Base-by-base conservation (phyloP, 2,329 filamentous ascomycete genomes). In the Clathrospora elynae region DNA sequence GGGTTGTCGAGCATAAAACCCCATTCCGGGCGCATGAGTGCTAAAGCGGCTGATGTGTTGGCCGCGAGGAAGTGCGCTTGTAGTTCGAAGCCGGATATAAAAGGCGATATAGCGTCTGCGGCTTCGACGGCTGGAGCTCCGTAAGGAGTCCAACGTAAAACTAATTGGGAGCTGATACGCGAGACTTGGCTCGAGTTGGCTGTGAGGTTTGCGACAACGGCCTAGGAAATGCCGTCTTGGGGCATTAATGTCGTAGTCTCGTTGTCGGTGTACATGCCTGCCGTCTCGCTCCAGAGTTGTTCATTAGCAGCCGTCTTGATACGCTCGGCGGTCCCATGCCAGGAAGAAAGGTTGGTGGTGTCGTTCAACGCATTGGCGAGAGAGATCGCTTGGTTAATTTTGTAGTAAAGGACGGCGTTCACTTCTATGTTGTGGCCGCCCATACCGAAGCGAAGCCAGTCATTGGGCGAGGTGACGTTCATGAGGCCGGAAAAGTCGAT, bases 1-100 rank as follows among this genome's bases (percentile, higher is more conserved):
- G 75, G 71, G 40, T 79, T 74, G 11, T 79, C 69, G 4, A 82
- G 72, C 78, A 82, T 81, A 52, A 78, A 82, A 0, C 74, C 77
- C 77, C 78, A 81, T 57, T 76, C 71, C 2, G 74, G 48, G 5
- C 73, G 59, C 48, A 78, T 75, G 4, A 78, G 59, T 2, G 65
- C 73, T 1, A 78, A 60, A 0, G 71, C 74, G 1, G 64, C 62
- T 18, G 66, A 60, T 0, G 71, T 56, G 22, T 75, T 69, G 5
- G 59, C 61, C 0, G 74, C 75, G 6, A 71, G 50, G 38, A 72
- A 70, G 38, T 78, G 75, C 0, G 71, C 68, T 41, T 75, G 71
- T 1, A 78, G 50, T 42, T 78, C 75, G 29, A 77, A 76, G 9
- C 71, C 71, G 1, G 70, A 71, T 26, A 75, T 74, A 56, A 78